A percentile compares a stretch with the other conserved stretches of the same genome.
These are phyloP conservation scores for Sporisorium scitamineum DNA, from an alignment of 1,284 basidiomycete genomes.

Conservation along the genomic window DNA sequence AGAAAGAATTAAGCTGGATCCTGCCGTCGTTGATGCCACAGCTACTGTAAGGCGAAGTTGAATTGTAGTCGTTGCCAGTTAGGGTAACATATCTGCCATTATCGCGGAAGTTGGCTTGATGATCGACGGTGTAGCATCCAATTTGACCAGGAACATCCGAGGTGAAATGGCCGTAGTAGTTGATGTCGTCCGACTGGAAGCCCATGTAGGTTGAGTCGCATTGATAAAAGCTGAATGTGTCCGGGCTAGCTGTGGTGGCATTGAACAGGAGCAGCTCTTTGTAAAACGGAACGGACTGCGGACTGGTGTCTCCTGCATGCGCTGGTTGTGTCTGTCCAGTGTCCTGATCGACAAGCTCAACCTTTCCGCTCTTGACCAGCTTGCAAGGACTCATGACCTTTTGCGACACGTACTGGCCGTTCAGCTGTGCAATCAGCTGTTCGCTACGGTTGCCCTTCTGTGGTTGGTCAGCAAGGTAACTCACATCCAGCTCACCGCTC, in stretches of 20 bases:
- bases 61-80: background rate
- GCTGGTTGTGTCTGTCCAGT: slow-evolving; percentile 6
- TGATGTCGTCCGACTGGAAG: slow-evolving; percentile 9
- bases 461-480: slow-evolving; percentile 1
- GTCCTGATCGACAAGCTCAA: slow-evolving; percentile 4
- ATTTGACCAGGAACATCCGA: background rate
- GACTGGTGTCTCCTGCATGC: background rate
- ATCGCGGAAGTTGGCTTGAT: background rate
- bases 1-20: background rate
- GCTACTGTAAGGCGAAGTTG: background rate
- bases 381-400: slow-evolving; percentile 1
- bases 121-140: background rate
- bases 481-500: background rate
- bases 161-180: slow-evolving; percentile 14
- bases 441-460: slow-evolving; percentile 6
- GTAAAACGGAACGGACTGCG: slow-evolving; percentile 1
- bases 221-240: slow-evolving; percentile 14
- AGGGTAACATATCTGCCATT: background rate
- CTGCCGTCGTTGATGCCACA: background rate
- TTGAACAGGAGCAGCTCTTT: slow-evolving; percentile 6
- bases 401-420: slow-evolving; percentile 5
- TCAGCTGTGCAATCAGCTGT: slow-evolving; percentile 4
- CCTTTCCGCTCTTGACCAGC: slow-evolving; percentile 9
- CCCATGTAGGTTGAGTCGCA: slow-evolving; percentile 18
- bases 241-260: background rate